Percentiles rank a stretch among this genome's conserved stretches.
Conservation (phyloP, 2,329 filamentous ascomycete species). For the Talaromyces funiculosus region DNA sequence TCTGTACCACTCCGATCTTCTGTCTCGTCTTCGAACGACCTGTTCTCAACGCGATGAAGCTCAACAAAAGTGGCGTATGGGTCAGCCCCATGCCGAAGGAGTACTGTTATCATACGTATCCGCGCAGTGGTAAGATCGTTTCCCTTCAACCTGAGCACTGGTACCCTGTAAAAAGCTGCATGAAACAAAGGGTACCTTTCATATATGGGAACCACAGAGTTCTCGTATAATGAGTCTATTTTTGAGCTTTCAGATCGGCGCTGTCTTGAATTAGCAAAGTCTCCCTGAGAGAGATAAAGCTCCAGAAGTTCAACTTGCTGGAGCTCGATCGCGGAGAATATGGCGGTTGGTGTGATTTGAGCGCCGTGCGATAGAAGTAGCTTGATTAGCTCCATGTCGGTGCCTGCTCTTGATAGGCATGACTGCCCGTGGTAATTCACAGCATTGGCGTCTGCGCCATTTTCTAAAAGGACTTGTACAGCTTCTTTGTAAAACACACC, state of each 20-base stretch:
- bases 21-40: background rate
- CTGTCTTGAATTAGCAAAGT: slow-evolving; percentile 5
- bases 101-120: slow-evolving; percentile 8
- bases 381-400: background rate
- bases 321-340: slow-evolving; percentile 7
- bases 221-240: background rate
- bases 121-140: background rate
- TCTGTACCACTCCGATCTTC: background rate
- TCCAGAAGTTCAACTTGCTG: slow-evolving; percentile 4
- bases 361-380: slow-evolving; percentile 2
- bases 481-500: slow-evolving; percentile 4
- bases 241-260: background rate
- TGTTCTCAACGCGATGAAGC: background rate
- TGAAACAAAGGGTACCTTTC: background rate
- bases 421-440: background rate
- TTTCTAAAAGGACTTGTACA: background rate
- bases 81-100: slow-evolving; percentile 15
- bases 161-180: slow-evolving; percentile 1
- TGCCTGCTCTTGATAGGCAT: slow-evolving; percentile 3
- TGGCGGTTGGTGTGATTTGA: background rate
- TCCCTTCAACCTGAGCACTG: background rate
- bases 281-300: background rate
- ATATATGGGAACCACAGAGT: background rate
- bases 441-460: slow-evolving; percentile 5
- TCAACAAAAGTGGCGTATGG: slow-evolving; percentile 14